phyloP scores from a whole-genome alignment of 2,329 filamentous ascomycete genomes.

The Arthroderma sp. region DNA sequence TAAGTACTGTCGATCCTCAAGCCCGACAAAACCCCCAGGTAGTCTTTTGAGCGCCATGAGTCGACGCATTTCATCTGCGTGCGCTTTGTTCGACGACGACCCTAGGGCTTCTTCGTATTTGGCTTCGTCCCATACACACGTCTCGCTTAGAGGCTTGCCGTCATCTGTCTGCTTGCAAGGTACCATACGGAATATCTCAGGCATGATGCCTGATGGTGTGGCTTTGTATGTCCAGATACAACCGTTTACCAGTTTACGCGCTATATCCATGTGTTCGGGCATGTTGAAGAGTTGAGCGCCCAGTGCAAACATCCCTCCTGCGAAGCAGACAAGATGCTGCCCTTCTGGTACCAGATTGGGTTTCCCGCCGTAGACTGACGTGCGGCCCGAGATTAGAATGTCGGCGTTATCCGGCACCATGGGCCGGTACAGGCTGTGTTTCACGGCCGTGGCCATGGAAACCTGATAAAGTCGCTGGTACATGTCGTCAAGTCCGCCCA shows the following conservation, averaged over 20 bases:
- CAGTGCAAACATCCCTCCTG: constrained; percentile 44
- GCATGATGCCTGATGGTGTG: constrained; percentile 41
- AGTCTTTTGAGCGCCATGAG: constrained; percentile 1
- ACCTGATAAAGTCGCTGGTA: constrained; percentile 61
- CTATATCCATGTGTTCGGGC: constrained; percentile 35
- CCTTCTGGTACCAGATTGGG: constrained; percentile 21
- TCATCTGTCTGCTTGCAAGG: constrained; percentile 7
- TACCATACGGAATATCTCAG: constrained; percentile 34
- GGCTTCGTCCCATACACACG: too few species aligned
- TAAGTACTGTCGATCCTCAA: constrained; percentile 8
- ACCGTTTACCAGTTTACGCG: constrained; percentile 39
- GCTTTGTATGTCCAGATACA: constrained; percentile 43
- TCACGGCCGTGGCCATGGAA: constrained; percentile 53
- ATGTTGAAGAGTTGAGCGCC: constrained; percentile 40
- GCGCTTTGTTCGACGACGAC: constrained; percentile 1
- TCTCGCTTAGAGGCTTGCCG: not conserved
- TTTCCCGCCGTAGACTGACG: constrained; percentile 21
- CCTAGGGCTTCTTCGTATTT: too few species aligned
- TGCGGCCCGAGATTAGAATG: constrained; percentile 57
- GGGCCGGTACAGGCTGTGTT: constrained; percentile 64
- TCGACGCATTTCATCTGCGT: constrained; percentile 1
- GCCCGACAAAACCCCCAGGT: constrained; percentile 6
- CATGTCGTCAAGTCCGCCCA: constrained; percentile 48
- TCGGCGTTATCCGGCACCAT: constrained; percentile 56
- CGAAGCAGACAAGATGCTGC: constrained; percentile 43